phyloP scores from a whole-genome alignment of 2,329 filamentous ascomycete genomes.

The Celoporthe dispersa region DNA sequence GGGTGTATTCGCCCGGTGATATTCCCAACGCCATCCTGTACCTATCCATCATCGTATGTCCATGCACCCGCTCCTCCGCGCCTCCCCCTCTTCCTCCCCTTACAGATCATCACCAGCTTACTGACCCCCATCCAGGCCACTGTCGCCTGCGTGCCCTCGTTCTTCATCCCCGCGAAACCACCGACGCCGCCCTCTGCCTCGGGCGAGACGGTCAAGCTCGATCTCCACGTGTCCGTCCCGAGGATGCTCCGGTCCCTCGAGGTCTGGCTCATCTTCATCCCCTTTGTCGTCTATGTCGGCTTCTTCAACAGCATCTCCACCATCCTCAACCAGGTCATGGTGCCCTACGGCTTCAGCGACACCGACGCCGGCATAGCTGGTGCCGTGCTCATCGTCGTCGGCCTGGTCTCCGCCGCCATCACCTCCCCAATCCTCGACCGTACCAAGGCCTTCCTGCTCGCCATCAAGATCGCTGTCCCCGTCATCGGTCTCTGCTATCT shows the following conservation, averaged over 20 bases:
- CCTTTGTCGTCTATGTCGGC: slow-evolving; percentile 85
- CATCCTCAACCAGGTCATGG: slow-evolving; percentile 86
- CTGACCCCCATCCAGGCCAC: slow-evolving; percentile 53
- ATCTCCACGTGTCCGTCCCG: slow-evolving; percentile 54
- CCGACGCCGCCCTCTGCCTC: slow-evolving; percentile 78
- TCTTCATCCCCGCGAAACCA: slow-evolving; percentile 78
- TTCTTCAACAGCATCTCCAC: slow-evolving; percentile 93
- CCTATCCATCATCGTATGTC: slow-evolving; percentile 76
- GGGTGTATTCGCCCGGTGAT: slow-evolving; percentile 65
- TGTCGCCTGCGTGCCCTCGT: slow-evolving; percentile 70
- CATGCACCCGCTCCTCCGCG: not conserved
- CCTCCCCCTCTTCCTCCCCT: not conserved
- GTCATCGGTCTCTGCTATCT: slow-evolving; percentile 76
- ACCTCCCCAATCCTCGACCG: slow-evolving; percentile 82
- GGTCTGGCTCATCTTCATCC: slow-evolving; percentile 79
- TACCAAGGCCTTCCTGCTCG: slow-evolving; percentile 76
- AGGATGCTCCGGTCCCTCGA: slow-evolving; percentile 65
- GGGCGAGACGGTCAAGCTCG: slow-evolving; percentile 60
- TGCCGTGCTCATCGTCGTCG: slow-evolving; percentile 86
- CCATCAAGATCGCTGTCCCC: slow-evolving; percentile 76
- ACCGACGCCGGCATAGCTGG: slow-evolving; percentile 88
- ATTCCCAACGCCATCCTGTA: slow-evolving; percentile 85
- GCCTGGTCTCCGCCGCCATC: slow-evolving; percentile 77
- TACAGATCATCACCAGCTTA: not conserved
- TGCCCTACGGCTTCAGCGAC: slow-evolving; percentile 83